Percentiles rank a stretch among this genome's conserved stretches.
Evolutionary conservation across 441 rosid genomes (phyloP).

Genomic region (Gossypium schwendimanii): DNA sequence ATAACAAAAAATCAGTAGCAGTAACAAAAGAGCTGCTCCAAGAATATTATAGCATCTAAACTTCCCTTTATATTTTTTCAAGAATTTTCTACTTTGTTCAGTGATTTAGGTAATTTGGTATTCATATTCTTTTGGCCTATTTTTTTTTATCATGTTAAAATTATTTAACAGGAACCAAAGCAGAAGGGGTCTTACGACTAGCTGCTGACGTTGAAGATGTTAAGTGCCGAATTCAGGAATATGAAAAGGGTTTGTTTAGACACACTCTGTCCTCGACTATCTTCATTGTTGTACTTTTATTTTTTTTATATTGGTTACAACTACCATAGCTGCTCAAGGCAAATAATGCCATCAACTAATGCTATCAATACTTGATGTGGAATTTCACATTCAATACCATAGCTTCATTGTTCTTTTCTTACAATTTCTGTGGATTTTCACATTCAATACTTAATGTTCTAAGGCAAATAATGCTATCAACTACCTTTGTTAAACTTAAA

Average conservation of each 20-base stretch:
- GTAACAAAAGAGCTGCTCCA: background rate
- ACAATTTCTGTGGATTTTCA: background rate
- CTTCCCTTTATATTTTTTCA: slow-evolving; percentile 7
- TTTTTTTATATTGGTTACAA: background rate
- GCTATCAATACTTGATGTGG: background rate
- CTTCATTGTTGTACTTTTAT: background rate
- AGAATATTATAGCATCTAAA: background rate
- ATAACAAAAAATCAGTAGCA: background rate
- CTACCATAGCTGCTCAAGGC: background rate
- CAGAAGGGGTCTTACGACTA: slow-evolving; percentile 94
- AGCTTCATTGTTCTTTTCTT: slow-evolving; percentile 2
- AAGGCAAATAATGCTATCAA: background rate
- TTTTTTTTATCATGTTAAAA: slow-evolving; percentile 27
- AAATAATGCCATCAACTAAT: background rate
- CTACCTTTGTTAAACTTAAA: slow-evolving; percentile 4
- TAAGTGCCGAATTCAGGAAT: slow-evolving; percentile 77
- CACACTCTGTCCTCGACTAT: slow-evolving; percentile 7
- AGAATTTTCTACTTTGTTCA: slow-evolving; percentile 1
- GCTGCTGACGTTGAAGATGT: slow-evolving; percentile 99
- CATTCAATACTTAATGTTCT: background rate
- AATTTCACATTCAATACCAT: background rate
- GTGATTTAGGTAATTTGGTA: background rate
- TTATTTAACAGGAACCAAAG: slow-evolving; percentile 57
- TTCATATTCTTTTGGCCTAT: background rate
- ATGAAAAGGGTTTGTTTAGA: slow-evolving; percentile 71